Percentiles rank a stretch among this genome's conserved stretches.
phyloP scores from a whole-genome alignment of 352 stramenopile species.

The Pythium guiyangense region DNA sequence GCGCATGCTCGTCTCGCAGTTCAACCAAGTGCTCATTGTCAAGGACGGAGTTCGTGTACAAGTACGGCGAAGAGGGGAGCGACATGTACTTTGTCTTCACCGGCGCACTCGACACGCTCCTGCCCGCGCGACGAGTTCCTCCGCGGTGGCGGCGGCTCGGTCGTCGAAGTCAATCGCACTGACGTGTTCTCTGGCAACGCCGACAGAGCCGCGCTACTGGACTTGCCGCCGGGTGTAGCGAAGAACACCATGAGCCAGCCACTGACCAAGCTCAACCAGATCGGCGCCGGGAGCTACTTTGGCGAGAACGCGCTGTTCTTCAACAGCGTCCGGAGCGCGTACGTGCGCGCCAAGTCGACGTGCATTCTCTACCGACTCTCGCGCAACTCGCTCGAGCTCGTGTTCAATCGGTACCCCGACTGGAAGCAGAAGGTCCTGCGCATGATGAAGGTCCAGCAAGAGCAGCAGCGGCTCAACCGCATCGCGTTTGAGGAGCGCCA shows the following conservation, averaged over 20 bases:
- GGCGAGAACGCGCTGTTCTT: constrained; percentile 53
- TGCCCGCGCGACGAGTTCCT: background rate
- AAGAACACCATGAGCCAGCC: too few relatives aligned
- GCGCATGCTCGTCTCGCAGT: constrained; percentile 52
- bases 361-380: constrained; percentile 58
- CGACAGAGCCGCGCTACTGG: background rate
- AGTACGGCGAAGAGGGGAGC: constrained; percentile 46
- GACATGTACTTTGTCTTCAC: constrained; percentile 74
- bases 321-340: constrained; percentile 45
- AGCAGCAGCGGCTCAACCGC: constrained; percentile 48
- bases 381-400: constrained; percentile 46
- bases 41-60: constrained; percentile 56
- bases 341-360: constrained; percentile 52
- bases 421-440: constrained; percentile 64
- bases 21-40: constrained; percentile 48
- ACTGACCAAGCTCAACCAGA: constrained; percentile 45
- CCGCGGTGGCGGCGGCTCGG: background rate
- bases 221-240: too few relatives aligned
- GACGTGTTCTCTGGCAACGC: background rate
- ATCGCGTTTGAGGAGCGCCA: constrained; percentile 31
- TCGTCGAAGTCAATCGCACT: constrained; percentile 21
- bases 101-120: constrained; percentile 44
- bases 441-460: constrained; percentile 58
- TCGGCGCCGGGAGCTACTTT: constrained; percentile 54
- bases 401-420: constrained; percentile 52